Evolutionary conservation across 2,329 filamentous ascomycete species (phyloP), one percentile per base, ranked within the genome.

Genomic region (Dichotomopilus funicola): DNA sequence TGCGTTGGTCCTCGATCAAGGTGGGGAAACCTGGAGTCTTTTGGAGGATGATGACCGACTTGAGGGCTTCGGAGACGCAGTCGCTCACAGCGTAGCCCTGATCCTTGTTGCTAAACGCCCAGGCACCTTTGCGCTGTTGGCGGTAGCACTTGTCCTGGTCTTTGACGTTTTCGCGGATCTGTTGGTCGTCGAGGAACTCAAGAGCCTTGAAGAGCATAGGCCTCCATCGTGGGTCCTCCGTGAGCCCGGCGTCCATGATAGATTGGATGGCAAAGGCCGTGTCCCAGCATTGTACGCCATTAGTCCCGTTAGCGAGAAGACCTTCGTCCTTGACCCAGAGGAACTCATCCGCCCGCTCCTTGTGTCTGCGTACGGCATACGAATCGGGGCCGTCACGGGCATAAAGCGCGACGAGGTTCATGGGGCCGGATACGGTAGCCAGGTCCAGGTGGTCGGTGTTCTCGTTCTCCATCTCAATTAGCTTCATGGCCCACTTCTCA

Each of bases 281-380:
- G 68, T 99, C 94, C 94, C 94, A 99, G 61, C 85, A 88, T 71
- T 99, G 94, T 1, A 97, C 91, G n/a, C 94, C 94, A 63, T 99
- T 97, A 7, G 94, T 99, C 40, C 94, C 94, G 64, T 96, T 96
- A 72, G 87, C 87, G 48, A 97, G 78, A 89, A 99, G 90, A 5
- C 94, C 94, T 68, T 96, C 91, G 37, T 85, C 71, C 61, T 95
- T 96, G 49, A 99, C 78, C 91, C 94, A 99, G 35, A 99, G 71
- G 59, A 86, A 95, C 65, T 99, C 94, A 44, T 89, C 80, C 10
- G 96, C 71, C 3, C 90, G 83, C 64, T 96, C 89, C 7, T 89
- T 76, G 66, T 96, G 92, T 42, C 87, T 81, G 49, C 81, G 79
- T 34, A 96, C 85, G 0, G 85, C 85, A 63, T 78, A 78, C 0